Evolutionary conservation across 2,329 filamentous ascomycete species (phyloP).

Genomic region (Cladosporium sphaerospermum): DNA sequence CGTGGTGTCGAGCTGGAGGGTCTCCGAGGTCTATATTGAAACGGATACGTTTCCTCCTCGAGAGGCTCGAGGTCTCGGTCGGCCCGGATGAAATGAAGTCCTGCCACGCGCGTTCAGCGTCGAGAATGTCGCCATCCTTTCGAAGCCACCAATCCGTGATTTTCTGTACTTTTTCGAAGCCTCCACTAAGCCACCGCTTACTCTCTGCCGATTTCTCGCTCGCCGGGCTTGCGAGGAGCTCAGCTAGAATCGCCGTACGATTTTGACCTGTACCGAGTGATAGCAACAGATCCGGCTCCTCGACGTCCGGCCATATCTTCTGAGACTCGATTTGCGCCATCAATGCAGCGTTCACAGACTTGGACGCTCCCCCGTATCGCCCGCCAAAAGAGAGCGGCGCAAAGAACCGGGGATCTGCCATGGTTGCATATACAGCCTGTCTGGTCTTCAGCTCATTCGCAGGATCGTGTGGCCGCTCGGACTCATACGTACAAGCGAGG

Average conservation of each 20-base stretch:
- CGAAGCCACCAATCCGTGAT: too few species aligned
- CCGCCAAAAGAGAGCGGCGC: conserved; percentile 44
- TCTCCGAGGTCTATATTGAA: background rate
- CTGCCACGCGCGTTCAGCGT: conserved; percentile 31
- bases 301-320: conserved; percentile 29
- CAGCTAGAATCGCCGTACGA: conserved; percentile 13
- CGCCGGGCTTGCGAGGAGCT: background rate
- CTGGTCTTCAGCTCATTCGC: conserved; percentile 42
- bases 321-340: conserved; percentile 43
- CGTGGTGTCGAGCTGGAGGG: background rate
- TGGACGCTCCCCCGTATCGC: conserved; percentile 40
- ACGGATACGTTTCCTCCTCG: background rate
- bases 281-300: conserved; percentile 29
- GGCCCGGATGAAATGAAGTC: conserved; percentile 18
- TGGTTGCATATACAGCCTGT: conserved; percentile 47
- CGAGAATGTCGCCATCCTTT: conserved; percentile 15
- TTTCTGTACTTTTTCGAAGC: too few species aligned
- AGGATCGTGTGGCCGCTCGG: conserved; percentile 35
- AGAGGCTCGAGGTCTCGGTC: conserved; percentile 27
- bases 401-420: conserved; percentile 46
- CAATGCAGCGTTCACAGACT: conserved; percentile 46
- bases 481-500: too few species aligned
- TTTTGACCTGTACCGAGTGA: conserved; percentile 31
- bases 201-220: background rate
- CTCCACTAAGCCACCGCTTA: background rate